phyloP scores from a whole-genome alignment of 2,329 filamentous ascomycete genomes.

The Claviceps lovelessii region DNA sequence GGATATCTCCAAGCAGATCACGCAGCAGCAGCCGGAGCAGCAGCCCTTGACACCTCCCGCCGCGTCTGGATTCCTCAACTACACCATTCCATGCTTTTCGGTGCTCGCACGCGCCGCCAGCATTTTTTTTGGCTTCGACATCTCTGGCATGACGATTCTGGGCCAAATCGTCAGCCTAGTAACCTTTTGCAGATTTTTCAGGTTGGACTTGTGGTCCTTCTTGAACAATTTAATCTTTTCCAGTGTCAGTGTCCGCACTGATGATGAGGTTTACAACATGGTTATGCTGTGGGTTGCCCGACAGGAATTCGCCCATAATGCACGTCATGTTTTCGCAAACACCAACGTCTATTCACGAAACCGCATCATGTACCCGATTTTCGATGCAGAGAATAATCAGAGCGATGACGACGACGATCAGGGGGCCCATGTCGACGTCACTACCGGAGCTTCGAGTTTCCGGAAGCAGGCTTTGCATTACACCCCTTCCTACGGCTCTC shows the following conservation, averaged over 20 bases:
- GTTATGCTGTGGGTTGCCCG: slow-evolving; percentile 54
- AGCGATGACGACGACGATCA: slow-evolving; percentile 29
- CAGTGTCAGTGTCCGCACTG: slow-evolving; percentile 49
- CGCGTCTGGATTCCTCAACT: slow-evolving; percentile 31
- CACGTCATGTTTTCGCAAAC: slow-evolving; percentile 50
- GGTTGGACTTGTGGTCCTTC: slow-evolving; percentile 30
- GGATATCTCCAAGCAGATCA: slow-evolving; percentile 3
- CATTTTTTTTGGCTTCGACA: too few relatives aligned
- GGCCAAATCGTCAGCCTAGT: too few relatives aligned
- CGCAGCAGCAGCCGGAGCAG: neutral
- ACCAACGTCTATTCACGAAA: slow-evolving; percentile 42
- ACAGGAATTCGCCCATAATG: slow-evolving; percentile 44
- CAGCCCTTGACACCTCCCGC: slow-evolving; percentile 7
- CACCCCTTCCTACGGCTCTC: slow-evolving; percentile 52
- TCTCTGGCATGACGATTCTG: too few relatives aligned
- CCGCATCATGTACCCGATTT: slow-evolving; percentile 28
- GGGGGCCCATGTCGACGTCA: slow-evolving; percentile 16
- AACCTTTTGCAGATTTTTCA: slow-evolving; percentile 38
- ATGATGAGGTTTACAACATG: slow-evolving; percentile 62
- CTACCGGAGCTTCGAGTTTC: slow-evolving; percentile 9
- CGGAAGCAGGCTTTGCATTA: slow-evolving; percentile 40
- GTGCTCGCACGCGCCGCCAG: slow-evolving; percentile 38
- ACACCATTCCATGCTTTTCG: slow-evolving; percentile 52
- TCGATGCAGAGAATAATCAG: slow-evolving; percentile 24
- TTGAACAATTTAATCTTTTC: slow-evolving; percentile 46